phyloP scores from a whole-genome alignment of 257 asterid genomes.

The Capsicum rhomboideum region DNA sequence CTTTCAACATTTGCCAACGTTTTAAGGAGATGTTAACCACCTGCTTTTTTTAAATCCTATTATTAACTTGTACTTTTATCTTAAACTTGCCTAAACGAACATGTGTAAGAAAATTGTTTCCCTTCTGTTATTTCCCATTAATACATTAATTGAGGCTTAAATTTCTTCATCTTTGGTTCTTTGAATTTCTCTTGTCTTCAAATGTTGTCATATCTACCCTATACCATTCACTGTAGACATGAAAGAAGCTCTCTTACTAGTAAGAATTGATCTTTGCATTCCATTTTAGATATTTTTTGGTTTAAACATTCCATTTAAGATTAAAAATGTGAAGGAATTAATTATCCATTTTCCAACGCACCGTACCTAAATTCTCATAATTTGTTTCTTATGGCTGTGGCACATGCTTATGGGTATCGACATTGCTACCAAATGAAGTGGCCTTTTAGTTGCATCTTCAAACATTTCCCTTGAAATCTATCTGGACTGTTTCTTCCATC shows the following conservation, averaged over 20 bases:
- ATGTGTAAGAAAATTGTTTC: not conserved
- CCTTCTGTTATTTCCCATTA: not conserved
- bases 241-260: not conserved
- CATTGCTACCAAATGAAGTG: not conserved
- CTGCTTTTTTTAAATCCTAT: not conserved
- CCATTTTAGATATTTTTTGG: not conserved
- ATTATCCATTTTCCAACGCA: not conserved
- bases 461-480: not conserved
- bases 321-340: not conserved
- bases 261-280: not conserved
- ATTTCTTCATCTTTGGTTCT: not conserved
- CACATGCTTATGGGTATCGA: not conserved
- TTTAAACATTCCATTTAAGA: not conserved
- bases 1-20: not conserved
- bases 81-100: not conserved
- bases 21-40: not conserved
- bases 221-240: no score
- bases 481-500: not conserved
- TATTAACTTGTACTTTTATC: not conserved
- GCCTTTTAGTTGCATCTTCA: not conserved
- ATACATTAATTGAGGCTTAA: not conserved
- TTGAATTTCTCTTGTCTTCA: not conserved
- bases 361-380: not conserved
- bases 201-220: not conserved
- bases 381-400: not conserved